Percentiles rank a stretch among this genome's conserved stretches.
These are phyloP conservation scores for Trichoderma pleuroti DNA, from an alignment of 2,329 filamentous ascomycete species.

Conservation along the genomic window DNA sequence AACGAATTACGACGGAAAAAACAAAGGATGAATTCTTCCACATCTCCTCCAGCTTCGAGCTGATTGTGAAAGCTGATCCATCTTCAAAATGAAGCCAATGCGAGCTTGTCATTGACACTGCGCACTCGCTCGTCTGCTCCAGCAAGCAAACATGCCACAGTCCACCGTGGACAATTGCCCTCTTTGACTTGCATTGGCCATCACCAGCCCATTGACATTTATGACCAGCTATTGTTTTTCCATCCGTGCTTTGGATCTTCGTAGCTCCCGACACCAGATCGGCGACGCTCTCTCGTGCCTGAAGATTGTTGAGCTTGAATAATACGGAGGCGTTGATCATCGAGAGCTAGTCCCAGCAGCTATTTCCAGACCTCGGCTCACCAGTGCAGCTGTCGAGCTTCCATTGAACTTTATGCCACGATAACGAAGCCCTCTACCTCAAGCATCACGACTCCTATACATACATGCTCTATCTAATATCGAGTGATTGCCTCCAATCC, in stretches of 20 bases:
- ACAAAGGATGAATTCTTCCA: background rate
- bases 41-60: background rate
- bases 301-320: background rate
- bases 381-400: background rate
- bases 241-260: background rate
- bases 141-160: background rate
- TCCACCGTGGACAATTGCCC: background rate
- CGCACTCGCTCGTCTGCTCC: background rate
- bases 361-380: background rate
- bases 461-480: background rate
- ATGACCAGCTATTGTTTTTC: background rate
- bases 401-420: background rate
- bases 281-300: background rate
- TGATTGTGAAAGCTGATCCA: too few species aligned
- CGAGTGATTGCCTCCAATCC: background rate
- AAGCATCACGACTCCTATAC: background rate
- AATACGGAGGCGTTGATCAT: background rate
- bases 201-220: background rate
- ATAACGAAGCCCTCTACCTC: background rate
- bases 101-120: background rate
- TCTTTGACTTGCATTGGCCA: background rate
- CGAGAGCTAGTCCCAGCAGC: background rate
- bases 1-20: background rate
- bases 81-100: background rate
- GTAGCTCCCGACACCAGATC: constrained; percentile 7